These are phyloP conservation scores for Mycena indigotica DNA, from an alignment of 768 basidiomycete species.

Conservation along the genomic window DNA sequence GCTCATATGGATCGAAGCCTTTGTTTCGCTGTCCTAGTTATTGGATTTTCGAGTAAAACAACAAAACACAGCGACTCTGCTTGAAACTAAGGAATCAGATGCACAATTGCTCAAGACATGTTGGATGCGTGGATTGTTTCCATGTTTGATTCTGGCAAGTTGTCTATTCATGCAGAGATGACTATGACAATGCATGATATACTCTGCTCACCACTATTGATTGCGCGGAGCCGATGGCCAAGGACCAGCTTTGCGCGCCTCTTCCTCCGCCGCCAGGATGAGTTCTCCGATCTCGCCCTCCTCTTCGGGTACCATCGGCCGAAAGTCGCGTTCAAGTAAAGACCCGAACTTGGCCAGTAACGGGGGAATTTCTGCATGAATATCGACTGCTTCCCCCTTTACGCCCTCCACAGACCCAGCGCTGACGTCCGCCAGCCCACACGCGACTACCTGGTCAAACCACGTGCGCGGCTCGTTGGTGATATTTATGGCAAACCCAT, in stretches of 20 bases:
- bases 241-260: constrained; percentile 30
- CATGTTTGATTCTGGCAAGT: no score
- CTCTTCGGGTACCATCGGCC: constrained; percentile 41
- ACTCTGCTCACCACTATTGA: no score
- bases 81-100: no score
- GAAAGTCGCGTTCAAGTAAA: constrained; percentile 51
- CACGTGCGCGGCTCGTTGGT: constrained; percentile 78
- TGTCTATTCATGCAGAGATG: no score
- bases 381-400: constrained; percentile 37
- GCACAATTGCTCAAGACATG: no score
- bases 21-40: no score
- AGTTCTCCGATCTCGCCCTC: constrained; percentile 51
- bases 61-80: no score
- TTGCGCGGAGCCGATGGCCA: neutral
- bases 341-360: constrained; percentile 51
- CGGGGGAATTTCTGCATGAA: constrained; percentile 55
- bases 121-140: no score
- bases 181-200: no score
- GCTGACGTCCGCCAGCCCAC: constrained; percentile 82
- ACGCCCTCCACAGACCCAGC: constrained; percentile 68
- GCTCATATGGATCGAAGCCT: no score
- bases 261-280: constrained; percentile 50
- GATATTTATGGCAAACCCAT: constrained; percentile 93
- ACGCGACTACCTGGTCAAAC: constrained; percentile 90
- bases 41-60: no score